A percentile compares a stretch with the other conserved stretches of the same genome.
Conservation (phyloP, 2,329 filamentous ascomycete genomes). For the Aaosphaeria pasadenensis region DNA sequence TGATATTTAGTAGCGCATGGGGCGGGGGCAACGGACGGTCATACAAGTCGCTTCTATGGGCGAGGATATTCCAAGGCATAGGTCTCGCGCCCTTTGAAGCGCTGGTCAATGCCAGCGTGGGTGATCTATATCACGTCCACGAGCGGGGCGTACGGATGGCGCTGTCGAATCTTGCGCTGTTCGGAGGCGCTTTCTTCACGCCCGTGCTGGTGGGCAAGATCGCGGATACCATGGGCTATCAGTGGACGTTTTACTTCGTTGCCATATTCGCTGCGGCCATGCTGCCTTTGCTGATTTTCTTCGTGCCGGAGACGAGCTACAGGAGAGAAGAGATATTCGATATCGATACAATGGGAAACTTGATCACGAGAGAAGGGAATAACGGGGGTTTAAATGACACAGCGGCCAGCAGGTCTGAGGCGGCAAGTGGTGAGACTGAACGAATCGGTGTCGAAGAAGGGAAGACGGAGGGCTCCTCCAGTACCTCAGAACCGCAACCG, state of each 20-base stretch:
- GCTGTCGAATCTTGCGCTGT: slow-evolving; percentile 67
- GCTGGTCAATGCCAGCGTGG: slow-evolving; percentile 82
- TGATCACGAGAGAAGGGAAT: slow-evolving; percentile 9
- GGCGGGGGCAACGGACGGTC: slow-evolving; percentile 65
- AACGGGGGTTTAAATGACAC: slow-evolving; percentile 1
- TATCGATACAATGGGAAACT: slow-evolving; percentile 57
- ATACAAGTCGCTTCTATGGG: slow-evolving; percentile 72
- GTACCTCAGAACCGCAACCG: background rate
- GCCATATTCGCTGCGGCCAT: slow-evolving; percentile 75
- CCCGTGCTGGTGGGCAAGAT: slow-evolving; percentile 91
- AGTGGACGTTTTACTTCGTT: slow-evolving; percentile 85
- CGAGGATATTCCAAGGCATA: slow-evolving; percentile 81
- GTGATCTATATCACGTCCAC: slow-evolving; percentile 88
- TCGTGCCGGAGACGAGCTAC: slow-evolving; percentile 84
- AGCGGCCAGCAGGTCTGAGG: background rate
- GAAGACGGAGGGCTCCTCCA: background rate
- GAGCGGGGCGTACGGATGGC: slow-evolving; percentile 86
- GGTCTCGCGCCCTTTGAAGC: slow-evolving; percentile 87
- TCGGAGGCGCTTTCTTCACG: slow-evolving; percentile 71
- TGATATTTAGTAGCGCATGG: slow-evolving; percentile 75
- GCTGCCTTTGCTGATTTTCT: slow-evolving; percentile 69
- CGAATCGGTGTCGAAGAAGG: background rate
- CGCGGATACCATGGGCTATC: slow-evolving; percentile 71
- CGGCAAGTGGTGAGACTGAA: slow-evolving; percentile 3
- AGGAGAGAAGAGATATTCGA: slow-evolving; percentile 65